Base-by-base conservation (phyloP, 768 basidiomycete genomes). In the Amanita jacksonii region DNA sequence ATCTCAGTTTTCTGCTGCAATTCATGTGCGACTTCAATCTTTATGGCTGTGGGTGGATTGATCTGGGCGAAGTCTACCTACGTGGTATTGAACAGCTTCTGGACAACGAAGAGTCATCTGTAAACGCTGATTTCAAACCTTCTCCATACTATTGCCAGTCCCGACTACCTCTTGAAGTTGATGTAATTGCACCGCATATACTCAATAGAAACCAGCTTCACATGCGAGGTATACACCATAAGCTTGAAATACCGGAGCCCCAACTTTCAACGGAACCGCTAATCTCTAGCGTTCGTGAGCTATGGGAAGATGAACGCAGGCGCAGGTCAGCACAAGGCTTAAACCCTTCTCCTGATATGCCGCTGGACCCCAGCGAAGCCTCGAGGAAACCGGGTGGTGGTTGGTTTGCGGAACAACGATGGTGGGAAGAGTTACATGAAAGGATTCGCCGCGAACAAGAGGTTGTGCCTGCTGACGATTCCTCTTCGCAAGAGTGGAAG, bases 291-390 rank as follows among this genome's bases (percentile, higher is more conserved):
- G 85, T 98, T 36, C 80, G 87, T 49, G 94, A 97, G 62, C 69
- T 98, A 2, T 99, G 94, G 94, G 88, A 93, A 40, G 92, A 97
- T 54, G 94, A 99, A 63, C 77, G 85, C n/a, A 69, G 70, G 8
- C 76, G 91, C 7, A 72, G 93, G 15, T 59, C 62, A 19, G 69
- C 68, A 3, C 74, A 71, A 25, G 90, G 90, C 1, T 68, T 92
- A 25, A 56, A 74, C 47, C 79, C 90, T 4, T 76, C 85, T 13
- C 85, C 85, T 9, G 74, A 74, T 33, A 67, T 90, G 45, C 86
- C 89, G 10, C 61, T 76, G 25, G 82, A 84, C 57, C 73, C 71
- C 41, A 84, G 78, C 53, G 81, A 76, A 48, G 70, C 73, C 5
- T 74, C 72, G 5, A 69, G 85, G 58, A 72, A 62, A 18, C 51